These are phyloP conservation scores for Lichtheimia ornata DNA, from an alignment of 371 early-diverging fungal species.

Conservation along the genomic window DNA sequence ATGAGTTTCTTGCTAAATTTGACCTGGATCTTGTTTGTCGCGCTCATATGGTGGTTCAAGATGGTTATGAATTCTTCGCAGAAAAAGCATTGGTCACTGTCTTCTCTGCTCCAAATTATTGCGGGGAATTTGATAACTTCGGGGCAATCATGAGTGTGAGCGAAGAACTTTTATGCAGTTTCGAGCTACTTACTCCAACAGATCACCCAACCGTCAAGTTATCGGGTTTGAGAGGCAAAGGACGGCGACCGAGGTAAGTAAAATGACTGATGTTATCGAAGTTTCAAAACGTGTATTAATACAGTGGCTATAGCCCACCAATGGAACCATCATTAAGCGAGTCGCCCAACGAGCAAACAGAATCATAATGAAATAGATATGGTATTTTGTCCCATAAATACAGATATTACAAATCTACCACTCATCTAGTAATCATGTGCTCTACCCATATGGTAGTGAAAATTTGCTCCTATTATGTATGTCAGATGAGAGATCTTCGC, in stretches of 20 bases:
- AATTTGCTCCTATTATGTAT: too few relatives aligned
- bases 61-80: constrained; percentile 99
- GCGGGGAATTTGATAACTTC: constrained; percentile 98
- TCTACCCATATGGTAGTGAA: too few relatives aligned
- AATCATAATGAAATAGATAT: too few relatives aligned
- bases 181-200: constrained; percentile 60
- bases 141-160: constrained; percentile 97
- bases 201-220: constrained; percentile 35
- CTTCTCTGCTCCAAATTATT: constrained; percentile 99
- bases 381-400: too few relatives aligned
- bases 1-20: constrained; percentile 70
- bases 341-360: too few relatives aligned
- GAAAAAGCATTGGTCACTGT: constrained; percentile 95
- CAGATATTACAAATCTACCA: too few relatives aligned
- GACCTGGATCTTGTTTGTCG: constrained; percentile 96
- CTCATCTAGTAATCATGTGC: too few relatives aligned
- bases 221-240: constrained; percentile 17
- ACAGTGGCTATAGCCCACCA: too few relatives aligned
- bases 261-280: not conserved
- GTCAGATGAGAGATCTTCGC: constrained; percentile 30
- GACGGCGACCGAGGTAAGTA: constrained; percentile 36
- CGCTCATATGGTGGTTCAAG: constrained; percentile 98
- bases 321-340: too few relatives aligned
- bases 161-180: constrained; percentile 91
- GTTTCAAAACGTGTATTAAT: too few relatives aligned